These are phyloP conservation scores for Volutella citrinella DNA, from an alignment of 2,329 filamentous ascomycete species.

Conservation along the genomic window DNA sequence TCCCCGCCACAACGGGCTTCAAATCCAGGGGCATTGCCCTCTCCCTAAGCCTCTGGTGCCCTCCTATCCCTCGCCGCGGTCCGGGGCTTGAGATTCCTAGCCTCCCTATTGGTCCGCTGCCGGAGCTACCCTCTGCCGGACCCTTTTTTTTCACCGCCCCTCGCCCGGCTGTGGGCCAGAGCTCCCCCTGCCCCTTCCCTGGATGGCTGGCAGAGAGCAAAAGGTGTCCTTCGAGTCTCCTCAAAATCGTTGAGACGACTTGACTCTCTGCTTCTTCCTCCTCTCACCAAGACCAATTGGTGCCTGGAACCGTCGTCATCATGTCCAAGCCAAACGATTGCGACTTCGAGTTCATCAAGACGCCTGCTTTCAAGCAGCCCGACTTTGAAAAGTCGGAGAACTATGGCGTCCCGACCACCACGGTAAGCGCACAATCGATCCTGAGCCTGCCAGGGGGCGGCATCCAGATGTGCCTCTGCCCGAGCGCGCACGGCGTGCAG, in stretches of 20 bases:
- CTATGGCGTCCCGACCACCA: conserved; percentile 41
- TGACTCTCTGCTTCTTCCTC: too few species aligned
- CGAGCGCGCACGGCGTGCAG: too few species aligned
- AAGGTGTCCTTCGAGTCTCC: too few species aligned
- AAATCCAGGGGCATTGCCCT: too few species aligned
- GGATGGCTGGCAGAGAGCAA: too few species aligned
- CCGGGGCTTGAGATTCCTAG: not conserved
- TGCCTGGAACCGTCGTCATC: conserved; percentile 21
- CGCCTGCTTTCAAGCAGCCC: conserved; percentile 40
- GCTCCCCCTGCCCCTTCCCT: not conserved
- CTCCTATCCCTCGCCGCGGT: too few species aligned
- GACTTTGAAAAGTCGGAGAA: conserved; percentile 69
- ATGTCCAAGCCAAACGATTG: conserved; percentile 33
- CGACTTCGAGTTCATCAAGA: conserved; percentile 42
- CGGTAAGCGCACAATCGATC: conserved; percentile 23
- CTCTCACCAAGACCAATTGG: too few species aligned
- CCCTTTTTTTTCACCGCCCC: not conserved
- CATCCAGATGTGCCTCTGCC: too few species aligned
- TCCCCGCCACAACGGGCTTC: too few species aligned
- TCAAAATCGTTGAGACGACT: too few species aligned
- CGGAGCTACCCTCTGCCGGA: not conserved
- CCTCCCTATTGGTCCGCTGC: not conserved
- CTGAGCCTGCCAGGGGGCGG: too few species aligned
- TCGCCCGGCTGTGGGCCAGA: not conserved
- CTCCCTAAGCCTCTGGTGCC: too few species aligned